phyloP scores from a whole-genome alignment of 2,329 filamentous ascomycete species.

The Neofusicoccum parvum region DNA sequence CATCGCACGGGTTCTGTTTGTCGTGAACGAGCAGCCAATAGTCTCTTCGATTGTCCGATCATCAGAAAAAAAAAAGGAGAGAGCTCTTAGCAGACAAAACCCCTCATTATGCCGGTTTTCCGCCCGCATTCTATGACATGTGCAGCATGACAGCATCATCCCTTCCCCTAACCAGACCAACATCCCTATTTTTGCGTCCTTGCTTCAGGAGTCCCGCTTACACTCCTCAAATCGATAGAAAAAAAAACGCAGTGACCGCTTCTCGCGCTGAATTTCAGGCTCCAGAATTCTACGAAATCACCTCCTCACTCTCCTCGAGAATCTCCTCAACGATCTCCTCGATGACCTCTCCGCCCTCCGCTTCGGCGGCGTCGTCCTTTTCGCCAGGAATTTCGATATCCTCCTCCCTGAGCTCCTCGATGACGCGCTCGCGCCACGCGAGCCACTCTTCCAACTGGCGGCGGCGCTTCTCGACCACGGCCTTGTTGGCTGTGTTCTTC shows the following conservation, averaged over 20 bases:
- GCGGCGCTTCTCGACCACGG: conserved; percentile 86
- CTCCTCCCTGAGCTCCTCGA: conserved; percentile 67
- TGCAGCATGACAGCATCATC: no score
- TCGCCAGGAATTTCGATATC: conserved; percentile 59
- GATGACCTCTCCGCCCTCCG: conserved; percentile 57
- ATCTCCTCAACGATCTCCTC: conserved; percentile 90
- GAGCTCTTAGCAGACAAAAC: background rate
- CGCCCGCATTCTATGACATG: background rate
- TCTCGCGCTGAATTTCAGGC: no score
- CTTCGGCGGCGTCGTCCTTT: conserved; percentile 48
- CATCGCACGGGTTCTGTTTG: no score
- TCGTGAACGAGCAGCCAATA: no score
- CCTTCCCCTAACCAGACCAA: no score
- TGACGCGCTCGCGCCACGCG: conserved; percentile 75
- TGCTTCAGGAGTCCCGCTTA: background rate
- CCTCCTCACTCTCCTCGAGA: conserved; percentile 84
- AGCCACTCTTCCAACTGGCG: conserved; percentile 85
- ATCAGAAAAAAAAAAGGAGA: background rate
- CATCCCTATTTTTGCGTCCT: background rate
- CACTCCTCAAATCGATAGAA: no score
- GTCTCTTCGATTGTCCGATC: no score
- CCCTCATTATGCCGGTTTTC: background rate
- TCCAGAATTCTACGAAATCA: conserved; percentile 44
- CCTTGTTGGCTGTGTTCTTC: conserved; percentile 89
- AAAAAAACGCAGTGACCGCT: no score